A percentile compares a stretch with the other conserved stretches of the same genome.
These are phyloP conservation scores for Adansonia rubrostipa DNA, from an alignment of 441 rosid genomes.

Conservation along the genomic window DNA sequence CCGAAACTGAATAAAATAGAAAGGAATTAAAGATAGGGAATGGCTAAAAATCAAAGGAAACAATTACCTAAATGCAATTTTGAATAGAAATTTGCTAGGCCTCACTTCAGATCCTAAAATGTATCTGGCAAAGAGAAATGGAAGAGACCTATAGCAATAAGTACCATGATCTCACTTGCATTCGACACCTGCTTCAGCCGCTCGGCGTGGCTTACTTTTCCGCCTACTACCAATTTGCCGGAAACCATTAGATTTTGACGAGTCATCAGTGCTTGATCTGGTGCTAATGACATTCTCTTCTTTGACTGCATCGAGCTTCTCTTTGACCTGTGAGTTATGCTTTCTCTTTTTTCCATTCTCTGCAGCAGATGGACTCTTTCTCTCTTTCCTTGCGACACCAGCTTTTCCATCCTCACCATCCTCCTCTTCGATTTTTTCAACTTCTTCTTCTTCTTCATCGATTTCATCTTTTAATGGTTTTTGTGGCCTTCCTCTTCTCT, in stretches of 20 bases:
- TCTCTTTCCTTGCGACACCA: conserved; percentile 42
- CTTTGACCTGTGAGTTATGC: conserved; percentile 48
- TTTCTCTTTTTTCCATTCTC: conserved; percentile 72
- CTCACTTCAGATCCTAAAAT: conserved; percentile 32
- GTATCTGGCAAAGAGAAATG: conserved; percentile 27
- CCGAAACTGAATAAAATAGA: conserved; percentile 25
- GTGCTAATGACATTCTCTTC: conserved; percentile 59
- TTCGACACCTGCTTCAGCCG: conserved; percentile 94
- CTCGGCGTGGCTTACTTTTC: conserved; percentile 91
- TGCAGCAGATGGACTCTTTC: conserved; percentile 38
- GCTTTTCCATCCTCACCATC: conserved; percentile 53
- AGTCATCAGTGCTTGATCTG: conserved; percentile 64
- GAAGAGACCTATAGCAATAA: conserved; percentile 30
- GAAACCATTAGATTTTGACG: conserved; percentile 70
- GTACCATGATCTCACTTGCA: conserved; percentile 56
- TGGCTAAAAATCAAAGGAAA: conserved; percentile 35
- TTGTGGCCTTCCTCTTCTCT: conserved; percentile 76
- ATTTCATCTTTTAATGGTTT: conserved; percentile 63
- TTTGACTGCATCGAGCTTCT: conserved; percentile 49
- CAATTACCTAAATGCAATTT: conserved; percentile 31
- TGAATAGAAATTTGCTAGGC: conserved; percentile 39
- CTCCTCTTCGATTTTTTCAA: conserved; percentile 56
- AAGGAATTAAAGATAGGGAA: conserved; percentile 32
- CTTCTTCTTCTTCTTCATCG: conserved; percentile 49
- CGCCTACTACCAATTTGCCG: conserved; percentile 89